A percentile compares a stretch with the other conserved stretches of the same genome.
Conservation (phyloP, 192 early-diverging fungal genomes). For the Geranomyces variabilis region DNA sequence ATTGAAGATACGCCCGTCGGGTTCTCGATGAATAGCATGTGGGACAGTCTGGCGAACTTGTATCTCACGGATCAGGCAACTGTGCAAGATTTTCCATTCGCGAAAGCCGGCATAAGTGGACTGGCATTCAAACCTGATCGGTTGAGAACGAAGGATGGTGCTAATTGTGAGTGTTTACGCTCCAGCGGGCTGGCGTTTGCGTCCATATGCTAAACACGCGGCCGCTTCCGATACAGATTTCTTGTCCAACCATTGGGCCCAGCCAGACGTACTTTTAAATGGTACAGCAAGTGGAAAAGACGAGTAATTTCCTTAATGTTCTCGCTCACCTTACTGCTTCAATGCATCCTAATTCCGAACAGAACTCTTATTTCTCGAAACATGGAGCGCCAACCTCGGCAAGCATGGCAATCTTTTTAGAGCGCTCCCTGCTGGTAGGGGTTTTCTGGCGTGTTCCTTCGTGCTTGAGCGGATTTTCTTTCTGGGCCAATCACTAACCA, state of each 20-base stretch:
- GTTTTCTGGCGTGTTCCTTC: not conserved
- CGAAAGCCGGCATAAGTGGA: not conserved
- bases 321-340: not conserved
- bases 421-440: not conserved
- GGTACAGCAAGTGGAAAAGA: constrained; percentile 7
- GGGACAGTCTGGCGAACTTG: not conserved
- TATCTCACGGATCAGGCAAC: not conserved
- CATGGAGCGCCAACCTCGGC: not conserved
- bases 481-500: too few relatives aligned
- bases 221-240: not conserved
- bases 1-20: constrained; percentile 16
- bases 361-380: not conserved
- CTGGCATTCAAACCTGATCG: constrained; percentile 19
- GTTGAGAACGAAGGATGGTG: not conserved
- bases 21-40: not conserved
- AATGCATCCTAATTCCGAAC: not conserved
- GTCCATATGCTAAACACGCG: not conserved
- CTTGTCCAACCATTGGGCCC: constrained; percentile 3
- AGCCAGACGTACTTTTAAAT: constrained; percentile 22
- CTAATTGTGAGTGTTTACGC: constrained; percentile 10
- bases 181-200: not conserved
- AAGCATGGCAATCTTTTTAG: not conserved
- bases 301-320: too few relatives aligned
- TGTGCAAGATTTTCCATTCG: not conserved
- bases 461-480: too few relatives aligned